Percentiles rank a stretch among this genome's conserved stretches.
phyloP scores from a whole-genome alignment of 805 yeast species.

The Torulaspora quercuum region DNA sequence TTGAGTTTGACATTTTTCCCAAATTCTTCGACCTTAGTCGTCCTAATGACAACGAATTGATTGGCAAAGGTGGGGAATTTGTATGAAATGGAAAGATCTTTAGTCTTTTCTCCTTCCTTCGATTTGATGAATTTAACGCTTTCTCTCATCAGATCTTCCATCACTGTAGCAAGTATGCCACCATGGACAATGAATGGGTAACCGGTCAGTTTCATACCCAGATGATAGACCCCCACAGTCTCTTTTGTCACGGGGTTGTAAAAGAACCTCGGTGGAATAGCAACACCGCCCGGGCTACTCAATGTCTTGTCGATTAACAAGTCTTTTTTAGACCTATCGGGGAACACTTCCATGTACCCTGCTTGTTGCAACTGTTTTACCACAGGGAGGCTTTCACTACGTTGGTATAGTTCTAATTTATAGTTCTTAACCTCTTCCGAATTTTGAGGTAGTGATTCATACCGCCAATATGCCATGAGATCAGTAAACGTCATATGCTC shows the following conservation, averaged over 20 bases:
- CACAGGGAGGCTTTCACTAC: conserved; percentile 49
- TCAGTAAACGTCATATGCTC: conserved; percentile 38
- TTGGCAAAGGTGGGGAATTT: conserved; percentile 73
- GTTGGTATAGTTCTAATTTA: conserved; percentile 40
- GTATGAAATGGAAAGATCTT: conserved; percentile 47
- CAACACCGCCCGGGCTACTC: conserved; percentile 72
- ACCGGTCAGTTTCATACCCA: conserved; percentile 77
- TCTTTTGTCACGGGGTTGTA: conserved; percentile 54
- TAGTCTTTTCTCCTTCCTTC: conserved; percentile 37
- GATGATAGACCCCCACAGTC: conserved; percentile 64
- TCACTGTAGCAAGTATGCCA: conserved; percentile 74
- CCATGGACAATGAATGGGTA: conserved; percentile 88
- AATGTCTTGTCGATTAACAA: conserved; percentile 50
- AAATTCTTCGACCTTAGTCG: conserved; percentile 39
- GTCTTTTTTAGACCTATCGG: conserved; percentile 43
- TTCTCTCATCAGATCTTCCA: conserved; percentile 71
- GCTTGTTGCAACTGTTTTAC: conserved; percentile 46
- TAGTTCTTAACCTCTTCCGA: conserved; percentile 33
- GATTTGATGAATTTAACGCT: conserved; percentile 42
- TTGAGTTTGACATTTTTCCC: conserved; percentile 37
- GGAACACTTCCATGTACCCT: conserved; percentile 37
- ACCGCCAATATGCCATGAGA: conserved; percentile 35
- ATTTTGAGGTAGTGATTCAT: conserved; percentile 32
- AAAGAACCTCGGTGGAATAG: conserved; percentile 68
- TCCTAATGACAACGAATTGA: conserved; percentile 65